Evolutionary conservation across 2,329 filamentous ascomycete genomes (phyloP), one percentile per base, ranked within the genome.

Genomic region (Thielaviopsis ethacetica): DNA sequence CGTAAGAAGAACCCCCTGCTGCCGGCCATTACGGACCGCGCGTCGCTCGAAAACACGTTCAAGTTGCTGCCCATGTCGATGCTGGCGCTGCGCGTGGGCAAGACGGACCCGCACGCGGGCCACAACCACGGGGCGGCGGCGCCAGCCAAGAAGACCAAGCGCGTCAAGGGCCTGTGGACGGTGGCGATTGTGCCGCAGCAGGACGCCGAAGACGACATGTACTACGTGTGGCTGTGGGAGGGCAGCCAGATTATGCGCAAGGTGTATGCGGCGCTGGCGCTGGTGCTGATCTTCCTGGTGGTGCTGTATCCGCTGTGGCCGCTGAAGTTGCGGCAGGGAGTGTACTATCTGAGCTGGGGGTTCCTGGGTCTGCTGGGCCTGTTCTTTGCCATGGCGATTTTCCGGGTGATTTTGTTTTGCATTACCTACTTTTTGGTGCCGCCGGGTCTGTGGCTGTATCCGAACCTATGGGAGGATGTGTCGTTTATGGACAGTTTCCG

Each of bases 271-370:
- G 84, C 77, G 7, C 85, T 91, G 58, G 91, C 91, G 3, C 78
- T 98, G 53, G 75, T 88, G 12, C 74, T 85, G 62, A 91, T 98
- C 67, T 91, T 98, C 68, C 82, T 87, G 15, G 76, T 96, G 24
- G 91, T 98, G 62, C 82, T 96, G 67, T 98, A 98, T 76, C 93
- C 93, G 10, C 80, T 98, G 60, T 98, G 93, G 93, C 93, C 93
- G 1, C 79, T 95, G 63, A 83, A 89, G 70, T 75, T 98, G 73
- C 82, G 93, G 66, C 84, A 93, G 66, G 93, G 91, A 57, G 93
- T 97, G 54, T 98, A 95, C 87, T 97, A 98, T 71, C 77, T 97
- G 50, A 93, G 87, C 71, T 95, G 95, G 83, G 91, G 85, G 61
- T 86, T 95, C 79, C 78, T 98, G 64, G 86, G 88, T 51, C 76